Evolutionary conservation across 345 rosid species (phyloP), one percentile per base, ranked within the genome.

Genomic region (Populus alba): DNA sequence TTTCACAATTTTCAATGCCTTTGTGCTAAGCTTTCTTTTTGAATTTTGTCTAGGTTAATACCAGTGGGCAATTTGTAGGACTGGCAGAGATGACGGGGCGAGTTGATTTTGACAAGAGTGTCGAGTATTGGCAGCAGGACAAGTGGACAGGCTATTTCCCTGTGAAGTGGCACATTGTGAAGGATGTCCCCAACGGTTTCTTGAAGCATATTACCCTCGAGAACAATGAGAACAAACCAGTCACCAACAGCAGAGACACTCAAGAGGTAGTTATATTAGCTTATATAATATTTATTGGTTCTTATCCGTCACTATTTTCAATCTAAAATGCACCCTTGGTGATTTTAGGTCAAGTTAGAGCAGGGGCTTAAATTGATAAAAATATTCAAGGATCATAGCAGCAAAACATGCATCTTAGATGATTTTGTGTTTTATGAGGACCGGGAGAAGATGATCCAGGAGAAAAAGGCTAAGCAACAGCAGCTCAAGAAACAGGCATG

Each of bases 121-220:
- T 90, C 22, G 96, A 95, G 73, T 92, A 89, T 75, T 95, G 98
- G 99, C 99, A 95, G 72, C 98, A 92, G 77, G 98, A 95, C 83
- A 95, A 95, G 86, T 95, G 99, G 99, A 93, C 92, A 72, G 99
- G 99, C 37, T 92, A 89, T 77, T 95, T 93, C 91, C 92, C 93
- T 10, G 88, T 95, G 47, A 93, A 90, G 89, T 95, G 99, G 99
- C 98, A 90, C 78, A 80, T 95, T 68, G 89, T 95, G 29, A 95
- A 95, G 85, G 99, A 95, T 85, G 89, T 95, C n/a, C 98, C 99
- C 27, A 95, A 95, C 82, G 90, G 91, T 78, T 89, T 86, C 71
- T 83, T 95, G 91, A 93, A 89, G 83, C 98, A 92, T 80, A 93
- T 93, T n/a, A 93, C 90, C 41, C 92, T 95, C 0, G 98, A 92